A percentile compares a stretch with the other conserved stretches of the same genome.
phyloP scores from a whole-genome alignment of 2,329 filamentous ascomycete species.

The Coniochaeta ligniaria region DNA sequence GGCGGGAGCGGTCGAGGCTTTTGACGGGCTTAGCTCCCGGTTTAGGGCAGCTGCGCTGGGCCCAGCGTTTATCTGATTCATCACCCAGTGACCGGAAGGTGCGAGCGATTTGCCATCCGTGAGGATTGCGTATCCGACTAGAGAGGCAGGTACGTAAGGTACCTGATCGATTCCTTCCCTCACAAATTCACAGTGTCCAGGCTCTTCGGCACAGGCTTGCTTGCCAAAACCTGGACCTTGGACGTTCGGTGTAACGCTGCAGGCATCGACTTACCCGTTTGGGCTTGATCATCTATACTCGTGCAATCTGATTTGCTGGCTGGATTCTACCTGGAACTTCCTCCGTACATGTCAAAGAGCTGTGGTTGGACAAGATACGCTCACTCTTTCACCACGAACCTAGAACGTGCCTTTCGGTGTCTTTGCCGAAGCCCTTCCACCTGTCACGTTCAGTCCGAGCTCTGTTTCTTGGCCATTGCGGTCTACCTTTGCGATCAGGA shows the following conservation, averaged over 20 bases:
- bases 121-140: too few relatives aligned
- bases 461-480: background rate
- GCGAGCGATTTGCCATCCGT: background rate
- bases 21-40: too few relatives aligned
- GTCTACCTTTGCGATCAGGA: background rate
- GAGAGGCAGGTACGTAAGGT: background rate
- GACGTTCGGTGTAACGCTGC: background rate
- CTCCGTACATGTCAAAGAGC: constrained; percentile 4
- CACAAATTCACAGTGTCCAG: background rate
- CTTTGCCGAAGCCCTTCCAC: background rate
- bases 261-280: background rate
- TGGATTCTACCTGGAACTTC: constrained; percentile 9
- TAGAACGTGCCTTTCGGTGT: background rate
- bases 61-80: background rate
- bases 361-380: constrained; percentile 36
- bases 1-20: background rate
- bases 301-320: background rate
- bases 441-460: background rate
- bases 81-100: background rate
- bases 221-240: background rate
- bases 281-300: background rate
- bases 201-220: background rate
- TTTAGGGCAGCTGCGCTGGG: background rate
- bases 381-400: background rate
- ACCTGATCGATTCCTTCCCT: background rate